Base-by-base conservation (phyloP, 768 basidiomycete species). In the Suillus hirtellus region DNA sequence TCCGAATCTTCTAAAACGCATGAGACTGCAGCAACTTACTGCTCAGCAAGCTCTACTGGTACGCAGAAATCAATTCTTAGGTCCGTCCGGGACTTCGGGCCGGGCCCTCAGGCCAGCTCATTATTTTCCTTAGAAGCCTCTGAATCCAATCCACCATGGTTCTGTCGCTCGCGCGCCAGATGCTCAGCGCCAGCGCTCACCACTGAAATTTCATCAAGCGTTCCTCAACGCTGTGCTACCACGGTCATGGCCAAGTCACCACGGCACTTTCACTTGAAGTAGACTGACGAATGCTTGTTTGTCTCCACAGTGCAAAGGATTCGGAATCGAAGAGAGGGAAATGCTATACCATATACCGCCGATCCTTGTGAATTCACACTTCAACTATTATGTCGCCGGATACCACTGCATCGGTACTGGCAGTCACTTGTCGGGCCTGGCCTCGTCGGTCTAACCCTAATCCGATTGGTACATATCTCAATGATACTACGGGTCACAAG, bases 1-100 rank as follows among this genome's bases (percentile, higher is more conserved):
- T 38, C 67, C 70, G 63, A 69, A 73, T 53, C 71, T 63, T 62
- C 73, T 75, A 63, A 71, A 69, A 56, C 72, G 68, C 78, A 77
- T 24, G 47, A 49, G 38, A 24, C 44, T 56, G 34, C n/a, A 58
- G 21, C 31, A 31, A 31, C 31, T 31, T 31, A 31, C 31, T 31
- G 31, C 4, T 31, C 31, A 31, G 31, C 54, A 24, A 54, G 24
- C 14, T 24, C 24, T 27, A n/a, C n/a, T 38, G 37, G 12, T 11
- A 38, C 37, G 38, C 38, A 40, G 38, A 40, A 17, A 15, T 42
- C 40, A 40, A 42, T 42, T 42, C 40, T 43, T 43, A 43, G 8
- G 42, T 3, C 17, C 8, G 42, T 43, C 42, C 17, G 42, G 42
- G 31, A 6, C 31, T 31, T 3, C 31, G 35, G 35, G 35, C 35